Conservation (phyloP, 208 protist species). For the Acanthamoeba culbertsoni region DNA sequence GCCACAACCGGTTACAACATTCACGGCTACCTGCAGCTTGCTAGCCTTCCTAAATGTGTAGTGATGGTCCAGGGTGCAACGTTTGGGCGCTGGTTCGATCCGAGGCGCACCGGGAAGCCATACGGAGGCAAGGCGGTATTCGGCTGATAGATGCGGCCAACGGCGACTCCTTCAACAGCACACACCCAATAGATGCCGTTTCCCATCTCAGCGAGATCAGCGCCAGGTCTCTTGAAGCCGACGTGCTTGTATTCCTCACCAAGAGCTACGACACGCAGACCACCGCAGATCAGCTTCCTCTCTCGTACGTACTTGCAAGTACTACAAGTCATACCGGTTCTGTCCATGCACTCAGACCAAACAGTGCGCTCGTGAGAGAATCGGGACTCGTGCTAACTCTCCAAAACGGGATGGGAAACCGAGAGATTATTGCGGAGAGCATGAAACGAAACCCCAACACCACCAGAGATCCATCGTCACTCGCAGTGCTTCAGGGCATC, state of each 20-base stretch:
- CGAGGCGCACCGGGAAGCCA: background rate
- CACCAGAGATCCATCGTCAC: no score
- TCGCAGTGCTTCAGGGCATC: background rate
- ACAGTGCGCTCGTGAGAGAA: background rate
- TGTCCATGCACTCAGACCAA: background rate
- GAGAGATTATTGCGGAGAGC: background rate
- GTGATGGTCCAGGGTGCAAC: background rate
- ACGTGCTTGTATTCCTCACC: background rate
- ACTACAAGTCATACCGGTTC: background rate
- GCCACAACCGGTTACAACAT: background rate
- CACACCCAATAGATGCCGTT: background rate
- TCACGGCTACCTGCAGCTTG: background rate
- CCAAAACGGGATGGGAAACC: constrained; percentile 25
- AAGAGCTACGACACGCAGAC: background rate
- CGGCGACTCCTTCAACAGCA: background rate
- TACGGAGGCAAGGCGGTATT: background rate
- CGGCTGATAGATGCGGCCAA: background rate
- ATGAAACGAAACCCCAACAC: background rate
- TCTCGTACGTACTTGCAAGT: background rate
- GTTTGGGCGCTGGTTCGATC: background rate
- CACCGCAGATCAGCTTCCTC: background rate
- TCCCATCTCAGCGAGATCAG: background rate
- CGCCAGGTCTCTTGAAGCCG: background rate
- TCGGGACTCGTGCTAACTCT: background rate
- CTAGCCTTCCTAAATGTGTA: background rate